Evolutionary conservation across 108 stramenopile species (phyloP).

Genomic region (Cyclotella sp.): DNA sequence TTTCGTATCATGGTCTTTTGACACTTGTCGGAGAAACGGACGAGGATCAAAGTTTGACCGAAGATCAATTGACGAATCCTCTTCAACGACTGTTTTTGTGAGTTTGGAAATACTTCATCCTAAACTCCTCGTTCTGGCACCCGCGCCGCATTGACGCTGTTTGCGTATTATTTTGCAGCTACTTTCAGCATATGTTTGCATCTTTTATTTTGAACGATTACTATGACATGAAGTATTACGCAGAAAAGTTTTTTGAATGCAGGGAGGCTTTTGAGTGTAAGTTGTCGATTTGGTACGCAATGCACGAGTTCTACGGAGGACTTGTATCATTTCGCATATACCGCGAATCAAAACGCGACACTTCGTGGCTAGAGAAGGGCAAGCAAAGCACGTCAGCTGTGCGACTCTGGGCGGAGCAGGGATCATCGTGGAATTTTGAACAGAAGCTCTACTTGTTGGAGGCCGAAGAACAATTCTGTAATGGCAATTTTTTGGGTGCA

Average conservation of each 20-base stretch:
- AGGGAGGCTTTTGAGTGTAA: neutral
- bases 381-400: neutral
- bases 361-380: constrained; percentile 9
- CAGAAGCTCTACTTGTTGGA: constrained; percentile 30
- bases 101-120: neutral
- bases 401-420: no score
- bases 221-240: neutral
- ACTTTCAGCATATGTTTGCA: neutral
- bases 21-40: no score
- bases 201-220: neutral
- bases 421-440: constrained; percentile 47
- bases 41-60: no score
- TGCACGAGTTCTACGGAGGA: constrained; percentile 4
- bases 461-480: no score
- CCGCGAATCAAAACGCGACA: constrained; percentile 16
- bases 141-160: neutral
- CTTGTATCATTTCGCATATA: constrained; percentile 25
- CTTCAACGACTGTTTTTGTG: neutral
- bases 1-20: no score
- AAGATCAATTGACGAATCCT: neutral
- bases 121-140: neutral
- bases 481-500: constrained; percentile 20
- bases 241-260: neutral
- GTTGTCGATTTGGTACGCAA: neutral
- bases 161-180: neutral